phyloP scores from a whole-genome alignment of 495 filamentous ascomycete species.

The Aspergillus baeticus region DNA sequence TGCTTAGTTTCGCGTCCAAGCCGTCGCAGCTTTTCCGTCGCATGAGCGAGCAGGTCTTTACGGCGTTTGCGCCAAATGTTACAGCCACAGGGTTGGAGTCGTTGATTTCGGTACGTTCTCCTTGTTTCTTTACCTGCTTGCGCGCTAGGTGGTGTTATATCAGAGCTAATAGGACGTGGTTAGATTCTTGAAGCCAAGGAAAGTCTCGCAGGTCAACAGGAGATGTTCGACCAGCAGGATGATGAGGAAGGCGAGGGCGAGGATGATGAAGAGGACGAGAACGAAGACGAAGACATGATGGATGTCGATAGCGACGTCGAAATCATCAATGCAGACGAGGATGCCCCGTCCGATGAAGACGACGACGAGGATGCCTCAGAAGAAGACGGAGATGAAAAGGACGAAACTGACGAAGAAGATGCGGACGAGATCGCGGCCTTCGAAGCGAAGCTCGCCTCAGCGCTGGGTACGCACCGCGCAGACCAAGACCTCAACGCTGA shows the following conservation, averaged over 20 bases:
- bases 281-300: constrained; percentile 35
- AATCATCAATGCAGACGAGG: constrained; percentile 35
- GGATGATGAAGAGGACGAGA: constrained; percentile 19
- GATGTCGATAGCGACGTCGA: constrained; percentile 39
- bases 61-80: constrained; percentile 69
- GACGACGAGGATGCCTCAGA: constrained; percentile 32
- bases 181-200: constrained; percentile 76
- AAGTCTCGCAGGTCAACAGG: constrained; percentile 75
- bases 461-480: constrained; percentile 63
- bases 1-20: constrained; percentile 84
- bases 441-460: constrained; percentile 74
- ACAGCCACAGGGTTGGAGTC: constrained; percentile 71
- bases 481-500: constrained; percentile 54
- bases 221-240: constrained; percentile 77
- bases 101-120: constrained; percentile 52
- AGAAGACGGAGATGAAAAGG: constrained; percentile 39
- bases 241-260: constrained; percentile 50
- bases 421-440: constrained; percentile 60
- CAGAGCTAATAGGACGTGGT: neutral
- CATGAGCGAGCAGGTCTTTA: constrained; percentile 83
- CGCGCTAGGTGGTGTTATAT: neutral
- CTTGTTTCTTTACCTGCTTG: neutral
- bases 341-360: constrained; percentile 32
- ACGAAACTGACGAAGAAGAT: constrained; percentile 41
- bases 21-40: constrained; percentile 82